phyloP scores from a whole-genome alignment of 208 protist genomes.

The Acanthamoeba castellanii region DNA sequence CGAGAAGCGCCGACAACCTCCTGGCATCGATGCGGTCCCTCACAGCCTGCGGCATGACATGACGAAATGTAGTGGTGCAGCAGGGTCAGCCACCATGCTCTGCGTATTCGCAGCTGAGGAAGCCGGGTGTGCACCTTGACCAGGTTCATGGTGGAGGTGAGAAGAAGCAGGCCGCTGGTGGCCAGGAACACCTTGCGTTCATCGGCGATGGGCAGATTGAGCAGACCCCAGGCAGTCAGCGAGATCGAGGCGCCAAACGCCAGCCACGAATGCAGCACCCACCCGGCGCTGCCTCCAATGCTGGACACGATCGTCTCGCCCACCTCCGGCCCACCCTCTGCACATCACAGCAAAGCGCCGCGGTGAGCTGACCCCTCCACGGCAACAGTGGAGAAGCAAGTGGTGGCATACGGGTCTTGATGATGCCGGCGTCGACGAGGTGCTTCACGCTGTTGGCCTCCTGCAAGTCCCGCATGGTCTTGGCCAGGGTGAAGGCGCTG shows the following conservation, averaged over 20 bases:
- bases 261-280: slow-evolving; percentile 17
- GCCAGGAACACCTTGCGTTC: slow-evolving; percentile 22
- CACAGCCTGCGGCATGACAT: not conserved
- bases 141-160: slow-evolving; percentile 6
- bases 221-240: not conserved
- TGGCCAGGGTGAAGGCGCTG: slow-evolving; percentile 34
- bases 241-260: not conserved
- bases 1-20: not conserved
- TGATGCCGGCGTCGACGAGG: not conserved
- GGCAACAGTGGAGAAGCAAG: too few species aligned
- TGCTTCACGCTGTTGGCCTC: not conserved
- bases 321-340: not conserved
- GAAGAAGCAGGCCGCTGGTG: not conserved
- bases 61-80: too few species aligned
- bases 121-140: not conserved
- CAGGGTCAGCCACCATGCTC: not conserved
- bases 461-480: not conserved
- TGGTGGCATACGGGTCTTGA: not conserved
- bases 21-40: not conserved
- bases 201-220: slow-evolving; percentile 40
- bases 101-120: not conserved
- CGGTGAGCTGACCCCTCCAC: too few species aligned
- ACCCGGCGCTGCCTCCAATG: not conserved
- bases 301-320: not conserved
- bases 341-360: not conserved